Percentiles rank a stretch among this genome's conserved stretches.
Conservation (phyloP, 139 green algal genomes). For the Coelastrella sp. region DNA sequence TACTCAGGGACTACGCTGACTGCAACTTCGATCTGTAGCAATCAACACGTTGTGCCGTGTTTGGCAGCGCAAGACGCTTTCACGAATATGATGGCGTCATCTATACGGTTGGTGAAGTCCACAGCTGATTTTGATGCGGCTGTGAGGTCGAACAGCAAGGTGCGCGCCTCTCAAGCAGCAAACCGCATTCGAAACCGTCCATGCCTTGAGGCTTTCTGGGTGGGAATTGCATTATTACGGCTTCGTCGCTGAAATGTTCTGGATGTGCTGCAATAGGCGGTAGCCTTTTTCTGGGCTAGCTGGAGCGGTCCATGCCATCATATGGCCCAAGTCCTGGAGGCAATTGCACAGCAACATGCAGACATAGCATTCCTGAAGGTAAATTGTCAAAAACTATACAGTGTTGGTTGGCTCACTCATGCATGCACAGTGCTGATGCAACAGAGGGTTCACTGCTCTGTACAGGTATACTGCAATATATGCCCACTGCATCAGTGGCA, state of each 20-base stretch:
- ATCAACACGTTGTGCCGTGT: too few relatives aligned
- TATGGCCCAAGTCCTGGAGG: constrained; percentile 75
- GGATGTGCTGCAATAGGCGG: constrained; percentile 51
- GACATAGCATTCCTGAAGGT: constrained; percentile 61
- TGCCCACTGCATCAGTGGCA: background rate
- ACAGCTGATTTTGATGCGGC: constrained; percentile 23
- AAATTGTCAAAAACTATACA: background rate
- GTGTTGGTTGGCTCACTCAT: background rate
- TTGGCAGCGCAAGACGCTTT: too few relatives aligned
- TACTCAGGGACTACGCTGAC: too few relatives aligned
- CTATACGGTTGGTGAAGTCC: background rate
- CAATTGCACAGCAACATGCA: constrained; percentile 67
- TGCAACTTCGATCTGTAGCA: too few relatives aligned
- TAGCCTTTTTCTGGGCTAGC: constrained; percentile 83
- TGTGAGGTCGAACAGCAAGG: background rate
- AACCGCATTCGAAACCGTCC: background rate
- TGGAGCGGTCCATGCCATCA: constrained; percentile 89
- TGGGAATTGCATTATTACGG: background rate
- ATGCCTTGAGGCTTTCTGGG: background rate
- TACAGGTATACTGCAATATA: background rate
- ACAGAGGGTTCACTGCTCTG: background rate
- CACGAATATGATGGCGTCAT: background rate
- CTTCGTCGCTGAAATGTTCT: background rate
- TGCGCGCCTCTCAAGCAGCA: background rate
- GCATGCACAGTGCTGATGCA: background rate